Conservation (phyloP, 371 early-diverging fungal genomes). For the Apophysomyces trapeziformis region DNA sequence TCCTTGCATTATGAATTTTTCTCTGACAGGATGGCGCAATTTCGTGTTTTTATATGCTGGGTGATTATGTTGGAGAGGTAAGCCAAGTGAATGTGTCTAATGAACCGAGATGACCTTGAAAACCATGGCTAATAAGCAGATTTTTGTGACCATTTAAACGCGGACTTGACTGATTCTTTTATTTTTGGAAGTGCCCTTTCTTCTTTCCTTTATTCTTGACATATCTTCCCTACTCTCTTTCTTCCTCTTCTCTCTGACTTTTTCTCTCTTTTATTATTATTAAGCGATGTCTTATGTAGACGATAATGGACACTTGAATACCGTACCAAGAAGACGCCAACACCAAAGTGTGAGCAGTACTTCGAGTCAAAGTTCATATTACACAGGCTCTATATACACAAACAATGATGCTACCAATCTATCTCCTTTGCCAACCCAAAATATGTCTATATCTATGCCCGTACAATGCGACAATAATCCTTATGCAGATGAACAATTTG, state of each 20-base stretch:
- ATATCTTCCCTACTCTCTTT: not conserved
- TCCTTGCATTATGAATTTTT: no score
- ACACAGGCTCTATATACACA: constrained; percentile 5
- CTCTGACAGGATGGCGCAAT: no score
- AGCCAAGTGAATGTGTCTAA: no score
- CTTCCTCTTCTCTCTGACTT: constrained; percentile 1
- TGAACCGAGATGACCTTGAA: no score
- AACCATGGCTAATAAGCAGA: no score
- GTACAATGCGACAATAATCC: not conserved
- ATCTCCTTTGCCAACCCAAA: not conserved
- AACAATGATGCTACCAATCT: not conserved
- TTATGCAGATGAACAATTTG: constrained; percentile 33
- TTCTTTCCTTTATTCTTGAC: constrained; percentile 4
- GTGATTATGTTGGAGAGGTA: no score
- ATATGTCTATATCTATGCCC: constrained; percentile 9
- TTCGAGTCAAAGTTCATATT: constrained; percentile 15
- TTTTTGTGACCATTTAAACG: not conserved
- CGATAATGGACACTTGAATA: constrained; percentile 20
- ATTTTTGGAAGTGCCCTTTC: not conserved
- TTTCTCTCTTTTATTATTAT: constrained; percentile 12
- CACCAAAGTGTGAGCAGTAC: constrained; percentile 14
- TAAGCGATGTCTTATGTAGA: constrained; percentile 9
- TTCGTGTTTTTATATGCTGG: no score
- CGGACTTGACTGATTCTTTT: not conserved
- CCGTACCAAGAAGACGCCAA: constrained; percentile 4